phyloP scores from a whole-genome alignment of 2,329 filamentous ascomycete genomes.

The Cordyceps fumosorosea region DNA sequence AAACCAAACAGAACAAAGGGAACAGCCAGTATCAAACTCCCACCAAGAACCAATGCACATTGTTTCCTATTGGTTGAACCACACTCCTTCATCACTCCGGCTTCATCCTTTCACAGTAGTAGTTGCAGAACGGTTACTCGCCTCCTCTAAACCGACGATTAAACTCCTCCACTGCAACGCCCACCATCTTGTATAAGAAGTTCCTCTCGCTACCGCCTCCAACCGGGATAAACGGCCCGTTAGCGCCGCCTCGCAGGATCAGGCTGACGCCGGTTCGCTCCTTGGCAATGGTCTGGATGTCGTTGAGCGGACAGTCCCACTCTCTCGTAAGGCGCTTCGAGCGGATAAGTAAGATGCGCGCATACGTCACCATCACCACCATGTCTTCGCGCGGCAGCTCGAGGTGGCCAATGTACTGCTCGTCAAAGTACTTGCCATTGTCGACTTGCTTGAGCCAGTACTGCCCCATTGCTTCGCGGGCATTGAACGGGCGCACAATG shows the following conservation, averaged over 20 bases:
- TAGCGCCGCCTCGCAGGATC: slow-evolving; percentile 79
- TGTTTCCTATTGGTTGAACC: neutral
- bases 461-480: slow-evolving; percentile 91
- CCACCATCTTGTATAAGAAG: slow-evolving; percentile 60
- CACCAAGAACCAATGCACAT: neutral
- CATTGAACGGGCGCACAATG: slow-evolving; percentile 87
- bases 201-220: slow-evolving; percentile 71
- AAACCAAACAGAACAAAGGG: neutral
- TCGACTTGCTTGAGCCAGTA: slow-evolving; percentile 99
- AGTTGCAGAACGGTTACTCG: slow-evolving; percentile 19
- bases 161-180: slow-evolving; percentile 60
- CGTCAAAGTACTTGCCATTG: slow-evolving; percentile 95
- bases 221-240: slow-evolving; percentile 91
- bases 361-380: slow-evolving; percentile 82
- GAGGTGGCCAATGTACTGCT: slow-evolving; percentile 93
- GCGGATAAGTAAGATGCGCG: slow-evolving; percentile 82
- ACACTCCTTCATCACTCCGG: neutral
- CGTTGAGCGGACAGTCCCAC: slow-evolving; percentile 94
- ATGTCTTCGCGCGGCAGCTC: slow-evolving; percentile 85
- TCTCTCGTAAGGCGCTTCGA: slow-evolving; percentile 80
- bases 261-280: slow-evolving; percentile 91
- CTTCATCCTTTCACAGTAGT: neutral
- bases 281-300: slow-evolving; percentile 94
- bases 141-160: slow-evolving; percentile 51
- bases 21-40: neutral